Percentiles rank a stretch among this genome's conserved stretches.
phyloP scores from a whole-genome alignment of 805 yeast species.

The Torulaspora indica region DNA sequence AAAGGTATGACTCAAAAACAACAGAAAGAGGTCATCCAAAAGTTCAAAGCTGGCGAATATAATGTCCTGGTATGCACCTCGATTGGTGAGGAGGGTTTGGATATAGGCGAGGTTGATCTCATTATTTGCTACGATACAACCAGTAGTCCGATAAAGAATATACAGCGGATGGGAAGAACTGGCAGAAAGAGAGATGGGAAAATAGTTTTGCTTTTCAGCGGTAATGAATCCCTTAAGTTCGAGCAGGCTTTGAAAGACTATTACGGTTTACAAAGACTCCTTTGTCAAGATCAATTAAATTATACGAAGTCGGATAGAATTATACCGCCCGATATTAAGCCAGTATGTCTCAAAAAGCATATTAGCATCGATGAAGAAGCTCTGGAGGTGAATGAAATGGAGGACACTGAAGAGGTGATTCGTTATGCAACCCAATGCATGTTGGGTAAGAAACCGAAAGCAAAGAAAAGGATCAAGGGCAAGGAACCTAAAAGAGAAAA shows the following conservation, averaged over 20 bases:
- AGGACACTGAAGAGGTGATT: slow-evolving; percentile 64
- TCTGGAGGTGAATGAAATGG: slow-evolving; percentile 46
- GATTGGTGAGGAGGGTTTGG: slow-evolving; percentile 97
- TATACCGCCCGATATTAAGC: slow-evolving; percentile 53
- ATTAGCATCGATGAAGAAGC: slow-evolving; percentile 74
- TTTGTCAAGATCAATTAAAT: slow-evolving; percentile 45
- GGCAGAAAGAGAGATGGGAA: slow-evolving; percentile 92
- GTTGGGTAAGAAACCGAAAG: slow-evolving; percentile 38
- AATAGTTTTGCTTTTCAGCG: slow-evolving; percentile 68
- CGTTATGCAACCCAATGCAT: slow-evolving; percentile 62
- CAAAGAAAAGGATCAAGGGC: slow-evolving; percentile 18
- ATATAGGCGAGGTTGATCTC: slow-evolving; percentile 95
- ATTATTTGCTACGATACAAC: slow-evolving; percentile 92
- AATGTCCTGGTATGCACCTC: slow-evolving; percentile 92
- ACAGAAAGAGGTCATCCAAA: slow-evolving; percentile 71
- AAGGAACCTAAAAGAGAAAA: slow-evolving; percentile 22
- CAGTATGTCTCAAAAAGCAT: slow-evolving; percentile 50
- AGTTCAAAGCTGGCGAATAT: slow-evolving; percentile 66
- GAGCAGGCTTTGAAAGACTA: slow-evolving; percentile 83
- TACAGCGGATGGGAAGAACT: slow-evolving; percentile 97
- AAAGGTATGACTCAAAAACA: slow-evolving; percentile 88
- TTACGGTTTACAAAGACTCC: slow-evolving; percentile 65
- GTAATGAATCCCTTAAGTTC: slow-evolving; percentile 72
- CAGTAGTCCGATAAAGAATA: slow-evolving; percentile 83
- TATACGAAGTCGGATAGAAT: slow-evolving; percentile 58